A percentile compares a stretch with the other conserved stretches of the same genome.
These are phyloP conservation scores for Citrullus colocynthis DNA, from an alignment of 306 rosid species.

Conservation along the genomic window DNA sequence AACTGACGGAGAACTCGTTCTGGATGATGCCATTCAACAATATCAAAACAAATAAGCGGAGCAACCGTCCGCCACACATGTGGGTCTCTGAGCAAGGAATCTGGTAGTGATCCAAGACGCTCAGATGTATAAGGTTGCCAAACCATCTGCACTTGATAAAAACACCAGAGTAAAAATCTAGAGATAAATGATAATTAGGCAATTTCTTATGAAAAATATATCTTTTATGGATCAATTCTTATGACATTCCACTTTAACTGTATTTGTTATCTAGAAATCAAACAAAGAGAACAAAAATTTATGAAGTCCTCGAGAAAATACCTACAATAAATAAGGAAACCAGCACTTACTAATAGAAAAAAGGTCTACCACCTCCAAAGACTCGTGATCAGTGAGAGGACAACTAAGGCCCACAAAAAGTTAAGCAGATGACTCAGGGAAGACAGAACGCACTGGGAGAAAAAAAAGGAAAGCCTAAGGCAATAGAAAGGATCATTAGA, in stretches of 20 bases:
- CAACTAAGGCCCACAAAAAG: too few species aligned
- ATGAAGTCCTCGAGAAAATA: neutral
- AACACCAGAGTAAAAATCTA: neutral
- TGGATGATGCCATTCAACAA: constrained; percentile 17
- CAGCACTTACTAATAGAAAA: neutral
- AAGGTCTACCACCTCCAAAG: too few species aligned
- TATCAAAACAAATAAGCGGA: constrained; percentile 12
- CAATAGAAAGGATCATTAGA: too few species aligned
- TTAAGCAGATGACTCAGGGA: too few species aligned
- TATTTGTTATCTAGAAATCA: neutral
- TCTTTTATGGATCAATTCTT: neutral
- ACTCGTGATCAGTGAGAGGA: too few species aligned
- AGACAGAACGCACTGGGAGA: too few species aligned
- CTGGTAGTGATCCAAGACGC: constrained; percentile 9
- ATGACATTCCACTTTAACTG: neutral
- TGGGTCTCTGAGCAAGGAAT: constrained; percentile 4
- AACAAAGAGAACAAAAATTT: neutral
- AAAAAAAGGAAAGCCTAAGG: too few species aligned
- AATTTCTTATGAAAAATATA: neutral
- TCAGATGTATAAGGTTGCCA: constrained; percentile 18
- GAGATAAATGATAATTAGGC: neutral
- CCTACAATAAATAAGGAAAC: neutral
- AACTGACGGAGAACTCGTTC: constrained; percentile 17
- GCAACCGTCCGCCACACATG: constrained; percentile 11
- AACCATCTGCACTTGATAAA: constrained; percentile 2